Conservation (phyloP, 305 asterid species). For the Fraxinus dipetala region DNA sequence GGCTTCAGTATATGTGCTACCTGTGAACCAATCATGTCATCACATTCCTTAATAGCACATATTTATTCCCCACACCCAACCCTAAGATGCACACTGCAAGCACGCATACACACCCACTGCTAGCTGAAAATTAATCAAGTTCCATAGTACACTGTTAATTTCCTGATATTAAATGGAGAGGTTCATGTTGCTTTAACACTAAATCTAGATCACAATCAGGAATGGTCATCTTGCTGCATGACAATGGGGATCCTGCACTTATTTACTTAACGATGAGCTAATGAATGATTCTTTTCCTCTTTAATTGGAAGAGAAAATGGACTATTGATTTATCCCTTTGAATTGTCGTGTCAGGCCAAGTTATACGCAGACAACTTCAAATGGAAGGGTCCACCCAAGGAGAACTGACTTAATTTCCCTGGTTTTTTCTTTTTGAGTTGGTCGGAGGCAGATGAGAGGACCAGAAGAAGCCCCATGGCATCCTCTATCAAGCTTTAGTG, state of each 20-base stretch:
- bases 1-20: neutral
- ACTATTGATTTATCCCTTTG: neutral
- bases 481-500: neutral
- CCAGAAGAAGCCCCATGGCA: neutral
- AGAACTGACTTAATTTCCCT: constrained; percentile 10
- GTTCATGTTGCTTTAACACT: neutral
- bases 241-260: neutral
- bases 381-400: constrained; percentile 46
- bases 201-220: neutral
- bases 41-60: neutral
- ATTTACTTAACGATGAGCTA: neutral
- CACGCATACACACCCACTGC: neutral
- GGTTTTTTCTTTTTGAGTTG: neutral
- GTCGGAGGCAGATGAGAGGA: neutral
- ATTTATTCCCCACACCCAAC: neutral
- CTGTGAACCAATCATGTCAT: neutral
- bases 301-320: neutral
- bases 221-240: neutral
- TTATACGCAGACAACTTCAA: constrained; percentile 38
- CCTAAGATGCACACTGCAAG: neutral
- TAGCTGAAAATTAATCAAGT: neutral
- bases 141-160: neutral
- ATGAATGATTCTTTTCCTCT: neutral
- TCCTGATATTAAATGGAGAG: neutral
- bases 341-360: constrained; percentile 21